phyloP scores from a whole-genome alignment of 2,329 filamentous ascomycete species.

The Sphaerostilbella broomeana region DNA sequence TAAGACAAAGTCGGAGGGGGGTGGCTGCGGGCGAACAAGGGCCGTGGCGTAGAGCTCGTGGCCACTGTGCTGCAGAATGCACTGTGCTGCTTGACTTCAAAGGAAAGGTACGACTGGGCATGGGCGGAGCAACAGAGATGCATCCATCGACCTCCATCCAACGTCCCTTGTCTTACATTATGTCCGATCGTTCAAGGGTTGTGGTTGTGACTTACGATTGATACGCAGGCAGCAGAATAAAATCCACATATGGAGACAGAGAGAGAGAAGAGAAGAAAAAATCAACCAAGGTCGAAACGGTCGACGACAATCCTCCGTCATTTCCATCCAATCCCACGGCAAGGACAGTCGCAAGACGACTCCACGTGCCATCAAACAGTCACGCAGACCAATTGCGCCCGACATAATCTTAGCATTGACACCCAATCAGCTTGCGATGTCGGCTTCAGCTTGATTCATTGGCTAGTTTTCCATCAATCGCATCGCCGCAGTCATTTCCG shows the following conservation, averaged over 20 bases:
- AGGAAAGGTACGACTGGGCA: no score
- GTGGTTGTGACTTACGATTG: background rate
- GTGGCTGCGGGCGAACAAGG: slow-evolving; percentile 8
- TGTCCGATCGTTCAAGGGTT: slow-evolving; percentile 1
- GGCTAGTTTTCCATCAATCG: slow-evolving; percentile 24
- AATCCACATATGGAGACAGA: no score
- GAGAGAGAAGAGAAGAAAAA: slow-evolving; percentile 3
- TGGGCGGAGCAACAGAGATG: no score
- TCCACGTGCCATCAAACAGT: slow-evolving; percentile 12
- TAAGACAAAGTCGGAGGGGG: slow-evolving; percentile 1
- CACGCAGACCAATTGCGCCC: slow-evolving; percentile 11
- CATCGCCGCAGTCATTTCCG: slow-evolving; percentile 21
- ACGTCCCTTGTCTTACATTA: slow-evolving; percentile 8
- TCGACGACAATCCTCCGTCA: background rate
- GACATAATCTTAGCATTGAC: slow-evolving; percentile 18
- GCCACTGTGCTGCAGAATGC: no score
- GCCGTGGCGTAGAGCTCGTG: no score
- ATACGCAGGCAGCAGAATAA: background rate
- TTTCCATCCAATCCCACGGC: slow-evolving; percentile 5
- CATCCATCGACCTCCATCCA: no score
- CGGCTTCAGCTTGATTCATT: slow-evolving; percentile 19
- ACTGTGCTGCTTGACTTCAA: no score
- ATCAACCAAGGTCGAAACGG: background rate
- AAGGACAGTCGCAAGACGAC: background rate
- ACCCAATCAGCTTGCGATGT: slow-evolving; percentile 21